phyloP scores from a whole-genome alignment of 371 early-diverging fungal species.

The Parasitella parasitica region DNA sequence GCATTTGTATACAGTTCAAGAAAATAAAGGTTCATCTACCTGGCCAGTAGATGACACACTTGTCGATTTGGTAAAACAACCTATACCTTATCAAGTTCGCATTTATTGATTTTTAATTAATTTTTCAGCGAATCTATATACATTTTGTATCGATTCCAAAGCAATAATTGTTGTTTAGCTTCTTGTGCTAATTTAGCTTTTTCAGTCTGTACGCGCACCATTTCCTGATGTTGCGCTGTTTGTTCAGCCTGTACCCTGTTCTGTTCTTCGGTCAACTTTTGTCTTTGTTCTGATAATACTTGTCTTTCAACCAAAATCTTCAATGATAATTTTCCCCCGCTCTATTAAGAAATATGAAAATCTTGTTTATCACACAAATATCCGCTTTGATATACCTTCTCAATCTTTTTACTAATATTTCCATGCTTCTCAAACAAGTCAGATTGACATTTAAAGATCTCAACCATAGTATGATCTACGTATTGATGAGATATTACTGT shows the following conservation, averaged over 20 bases:
- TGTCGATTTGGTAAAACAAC: too few species aligned
- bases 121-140: too few species aligned
- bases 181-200: slow-evolving; percentile 32
- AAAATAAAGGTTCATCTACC: too few species aligned
- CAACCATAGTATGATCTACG: slow-evolving; percentile 38
- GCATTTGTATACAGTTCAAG: too few species aligned
- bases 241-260: slow-evolving; percentile 43
- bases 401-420: slow-evolving; percentile 14
- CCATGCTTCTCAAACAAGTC: slow-evolving; percentile 39
- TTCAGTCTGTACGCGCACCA: slow-evolving; percentile 37
- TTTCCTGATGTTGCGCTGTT: slow-evolving; percentile 44
- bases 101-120: too few species aligned
- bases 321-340: slow-evolving; percentile 18
- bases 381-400: slow-evolving; percentile 15
- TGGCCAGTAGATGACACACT: too few species aligned
- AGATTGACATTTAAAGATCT: slow-evolving; percentile 42
- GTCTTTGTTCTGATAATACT: slow-evolving; percentile 32
- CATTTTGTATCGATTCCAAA: too few species aligned
- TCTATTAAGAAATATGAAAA: background rate
- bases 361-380: background rate
- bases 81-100: too few species aligned
- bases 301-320: slow-evolving; percentile 35
- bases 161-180: slow-evolving; percentile 5
- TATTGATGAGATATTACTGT: background rate
- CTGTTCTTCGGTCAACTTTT: slow-evolving; percentile 40